Evolutionary conservation across 2,329 filamentous ascomycete genomes (phyloP).

Genomic region (Sporothrix euskadiensis): DNA sequence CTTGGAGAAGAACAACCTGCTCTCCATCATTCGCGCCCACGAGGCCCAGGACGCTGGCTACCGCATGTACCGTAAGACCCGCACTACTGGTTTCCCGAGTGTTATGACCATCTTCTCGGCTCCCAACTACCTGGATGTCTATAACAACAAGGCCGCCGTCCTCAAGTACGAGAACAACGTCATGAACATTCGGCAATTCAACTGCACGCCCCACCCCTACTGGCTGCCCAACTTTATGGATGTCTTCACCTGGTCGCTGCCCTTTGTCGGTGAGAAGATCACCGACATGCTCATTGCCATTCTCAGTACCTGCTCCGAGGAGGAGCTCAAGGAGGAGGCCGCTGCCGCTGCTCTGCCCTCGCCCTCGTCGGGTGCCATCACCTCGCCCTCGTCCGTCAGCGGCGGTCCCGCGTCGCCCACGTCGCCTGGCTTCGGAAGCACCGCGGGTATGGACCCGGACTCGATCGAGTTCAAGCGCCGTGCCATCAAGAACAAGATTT

Average conservation of each 20-base stretch:
- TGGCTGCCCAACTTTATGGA: conserved; percentile 99
- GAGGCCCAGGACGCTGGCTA: conserved; percentile 98
- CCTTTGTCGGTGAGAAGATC: conserved; percentile 98
- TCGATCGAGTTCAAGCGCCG: conserved; percentile 90
- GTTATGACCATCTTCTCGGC: conserved; percentile 99
- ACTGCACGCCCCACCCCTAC: conserved; percentile 98
- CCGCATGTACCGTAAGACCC: conserved; percentile 98
- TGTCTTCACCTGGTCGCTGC: conserved; percentile 99
- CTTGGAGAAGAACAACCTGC: conserved; percentile 96
- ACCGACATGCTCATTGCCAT: conserved; percentile 99
- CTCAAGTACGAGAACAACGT: conserved; percentile 99
- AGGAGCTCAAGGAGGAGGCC: conserved; percentile 89
- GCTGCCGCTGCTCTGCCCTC: conserved; percentile 67
- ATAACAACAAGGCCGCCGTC: conserved; percentile 99
- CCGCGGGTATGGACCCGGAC: conserved; percentile 63
- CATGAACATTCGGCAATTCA: conserved; percentile 99
- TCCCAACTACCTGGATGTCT: conserved; percentile 97
- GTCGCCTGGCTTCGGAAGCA: conserved; percentile 34
- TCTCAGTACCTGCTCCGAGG: conserved; percentile 97
- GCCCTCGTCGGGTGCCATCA: conserved; percentile 71
- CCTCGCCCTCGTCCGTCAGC: conserved; percentile 40
- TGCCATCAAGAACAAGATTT: conserved; percentile 99
- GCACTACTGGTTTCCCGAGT: conserved; percentile 96
- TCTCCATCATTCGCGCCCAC: conserved; percentile 96
- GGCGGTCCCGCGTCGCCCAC: conserved; percentile 34